A percentile compares a stretch with the other conserved stretches of the same genome.
Conservation (phyloP, 2,329 filamentous ascomycete genomes). For the Botrytis byssoidea region DNA sequence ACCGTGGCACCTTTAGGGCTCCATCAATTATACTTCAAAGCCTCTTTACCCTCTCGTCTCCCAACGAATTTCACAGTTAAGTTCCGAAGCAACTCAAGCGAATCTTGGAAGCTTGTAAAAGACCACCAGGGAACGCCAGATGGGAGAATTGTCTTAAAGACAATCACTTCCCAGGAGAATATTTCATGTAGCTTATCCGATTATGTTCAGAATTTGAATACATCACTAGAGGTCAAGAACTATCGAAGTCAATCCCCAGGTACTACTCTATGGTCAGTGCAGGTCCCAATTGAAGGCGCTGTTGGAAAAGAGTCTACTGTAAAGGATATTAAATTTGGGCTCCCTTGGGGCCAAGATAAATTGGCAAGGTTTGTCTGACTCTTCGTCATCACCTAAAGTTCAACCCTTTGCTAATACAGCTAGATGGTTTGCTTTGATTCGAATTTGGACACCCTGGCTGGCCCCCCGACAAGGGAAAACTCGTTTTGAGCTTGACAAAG, state of each 20-base stretch:
- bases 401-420: constrained; percentile 19
- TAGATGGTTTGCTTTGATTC: constrained; percentile 79
- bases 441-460: constrained; percentile 80
- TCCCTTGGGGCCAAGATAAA: constrained; percentile 39
- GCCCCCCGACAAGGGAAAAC: constrained; percentile 79
- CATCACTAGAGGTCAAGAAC: constrained; percentile 53
- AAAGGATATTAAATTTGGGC: constrained; percentile 41
- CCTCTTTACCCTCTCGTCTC: constrained; percentile 48
- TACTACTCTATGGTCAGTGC: constrained; percentile 70
- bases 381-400: neutral
- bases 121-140: constrained; percentile 63
- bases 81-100: constrained; percentile 53
- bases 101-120: constrained; percentile 69
- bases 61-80: constrained; percentile 68
- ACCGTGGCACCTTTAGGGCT: constrained; percentile 36
- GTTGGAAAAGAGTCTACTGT: constrained; percentile 57
- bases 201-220: constrained; percentile 58
- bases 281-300: constrained; percentile 54
- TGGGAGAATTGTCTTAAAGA: constrained; percentile 58
- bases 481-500: constrained; percentile 68
- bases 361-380: constrained; percentile 34
- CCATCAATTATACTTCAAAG: constrained; percentile 53
- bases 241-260: constrained; percentile 64
- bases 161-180: constrained; percentile 32
- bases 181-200: constrained; percentile 39